Conservation (phyloP, 495 filamentous ascomycete genomes). For the Baudoinia panamericana region DNA sequence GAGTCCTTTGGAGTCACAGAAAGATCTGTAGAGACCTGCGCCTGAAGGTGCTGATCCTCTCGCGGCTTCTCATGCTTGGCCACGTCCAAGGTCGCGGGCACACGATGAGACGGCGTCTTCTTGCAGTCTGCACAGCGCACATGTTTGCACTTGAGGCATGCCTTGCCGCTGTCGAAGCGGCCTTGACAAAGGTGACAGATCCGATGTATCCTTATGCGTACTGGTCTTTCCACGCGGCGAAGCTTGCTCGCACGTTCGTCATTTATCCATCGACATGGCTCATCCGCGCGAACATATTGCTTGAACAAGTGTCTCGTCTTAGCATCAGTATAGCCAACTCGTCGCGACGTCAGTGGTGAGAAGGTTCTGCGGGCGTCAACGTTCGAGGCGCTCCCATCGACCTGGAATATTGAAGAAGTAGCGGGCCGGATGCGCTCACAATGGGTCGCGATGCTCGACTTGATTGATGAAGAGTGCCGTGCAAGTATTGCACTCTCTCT, state of each 20-base stretch:
- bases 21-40: background rate
- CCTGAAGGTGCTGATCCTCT: constrained; percentile 1
- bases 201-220: constrained; percentile 81
- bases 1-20: background rate
- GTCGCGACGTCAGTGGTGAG: background rate
- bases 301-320: constrained; percentile 57
- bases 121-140: constrained; percentile 66
- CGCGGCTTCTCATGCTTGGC: background rate
- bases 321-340: constrained; percentile 46
- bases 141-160: constrained; percentile 62
- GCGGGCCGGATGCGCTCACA: no score
- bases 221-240: constrained; percentile 76
- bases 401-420: no score
- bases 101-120: constrained; percentile 47
- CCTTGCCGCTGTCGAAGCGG: constrained; percentile 53
- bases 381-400: no score
- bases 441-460: no score
- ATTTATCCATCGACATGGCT: constrained; percentile 45
- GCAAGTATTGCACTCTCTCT: no score
- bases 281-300: constrained; percentile 50
- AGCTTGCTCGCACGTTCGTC: constrained; percentile 40
- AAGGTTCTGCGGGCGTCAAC: background rate
- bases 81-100: constrained; percentile 22
- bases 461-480: no score
- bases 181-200: constrained; percentile 71